phyloP scores from a whole-genome alignment of 1,284 basidiomycete species.

The Apiotrichum siamense region DNA sequence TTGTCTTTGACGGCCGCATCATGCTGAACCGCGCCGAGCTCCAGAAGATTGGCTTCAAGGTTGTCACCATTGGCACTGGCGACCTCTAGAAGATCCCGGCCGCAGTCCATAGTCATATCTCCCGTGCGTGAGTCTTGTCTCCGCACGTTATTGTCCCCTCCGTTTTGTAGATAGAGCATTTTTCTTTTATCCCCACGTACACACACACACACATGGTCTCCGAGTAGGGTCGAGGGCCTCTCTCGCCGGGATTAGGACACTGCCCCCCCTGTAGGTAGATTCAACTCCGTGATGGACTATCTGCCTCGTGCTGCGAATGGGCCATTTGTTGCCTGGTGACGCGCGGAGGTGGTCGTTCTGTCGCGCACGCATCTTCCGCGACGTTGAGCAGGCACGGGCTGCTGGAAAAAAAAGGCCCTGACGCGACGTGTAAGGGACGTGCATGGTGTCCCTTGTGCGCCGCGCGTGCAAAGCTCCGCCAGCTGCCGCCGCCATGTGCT shows the following conservation, averaged over 20 bases:
- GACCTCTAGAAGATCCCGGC: constrained; percentile 37
- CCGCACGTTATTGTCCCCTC: background rate
- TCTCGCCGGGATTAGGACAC: background rate
- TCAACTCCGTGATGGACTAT: background rate
- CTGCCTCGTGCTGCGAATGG: no score
- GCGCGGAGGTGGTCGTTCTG: no score
- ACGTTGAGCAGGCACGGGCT: no score
- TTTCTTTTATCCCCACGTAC: constrained; percentile 5
- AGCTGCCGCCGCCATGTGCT: no score
- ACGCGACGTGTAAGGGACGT: no score
- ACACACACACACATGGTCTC: background rate
- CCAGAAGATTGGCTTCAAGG: constrained; percentile 86
- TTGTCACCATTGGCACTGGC: constrained; percentile 51
- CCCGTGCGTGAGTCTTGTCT: no score
- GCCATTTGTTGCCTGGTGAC: no score
- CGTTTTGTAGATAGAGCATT: constrained; percentile 11
- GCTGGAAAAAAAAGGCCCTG: no score
- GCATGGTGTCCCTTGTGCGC: no score
- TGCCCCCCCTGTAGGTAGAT: background rate
- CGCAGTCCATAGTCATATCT: background rate
- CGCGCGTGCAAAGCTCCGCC: no score
- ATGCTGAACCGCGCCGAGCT: constrained; percentile 75
- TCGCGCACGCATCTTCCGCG: no score
- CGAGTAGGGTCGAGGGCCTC: background rate
- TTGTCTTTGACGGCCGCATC: constrained; percentile 69